These are phyloP conservation scores for Nectriaceae sp. DNA, from an alignment of 2,329 filamentous ascomycete genomes.

Conservation along the genomic window DNA sequence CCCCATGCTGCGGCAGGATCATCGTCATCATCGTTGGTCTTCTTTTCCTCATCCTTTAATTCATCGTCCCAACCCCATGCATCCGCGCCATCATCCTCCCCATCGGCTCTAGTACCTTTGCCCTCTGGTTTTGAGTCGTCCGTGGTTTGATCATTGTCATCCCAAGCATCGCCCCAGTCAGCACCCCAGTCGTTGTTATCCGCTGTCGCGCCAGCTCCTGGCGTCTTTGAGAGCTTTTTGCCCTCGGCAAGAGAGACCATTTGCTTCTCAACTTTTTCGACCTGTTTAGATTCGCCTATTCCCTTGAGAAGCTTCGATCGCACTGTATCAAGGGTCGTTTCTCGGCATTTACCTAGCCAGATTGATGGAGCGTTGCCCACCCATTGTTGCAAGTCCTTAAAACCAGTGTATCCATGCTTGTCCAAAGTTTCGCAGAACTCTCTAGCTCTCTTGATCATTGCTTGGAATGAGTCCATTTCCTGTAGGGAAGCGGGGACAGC, in stretches of 20 bases:
- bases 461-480: slow-evolving; percentile 72
- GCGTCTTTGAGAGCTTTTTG: slow-evolving; percentile 59
- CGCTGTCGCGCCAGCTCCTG: slow-evolving; percentile 46
- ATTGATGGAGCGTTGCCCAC: slow-evolving; percentile 75
- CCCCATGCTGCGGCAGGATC: slow-evolving; percentile 74
- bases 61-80: slow-evolving; percentile 88
- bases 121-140: slow-evolving; percentile 23
- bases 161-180: slow-evolving; percentile 83
- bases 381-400: slow-evolving; percentile 74
- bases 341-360: slow-evolving; percentile 84
- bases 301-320: slow-evolving; percentile 68
- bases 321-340: slow-evolving; percentile 74
- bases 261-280: slow-evolving; percentile 85
- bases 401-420: slow-evolving; percentile 61
- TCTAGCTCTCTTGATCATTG: slow-evolving; percentile 63
- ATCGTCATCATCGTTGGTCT: slow-evolving; percentile 40
- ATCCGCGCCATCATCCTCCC: slow-evolving; percentile 54
- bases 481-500: slow-evolving; percentile 74
- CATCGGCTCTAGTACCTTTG: slow-evolving; percentile 5
- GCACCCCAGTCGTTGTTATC: slow-evolving; percentile 67
- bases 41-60: slow-evolving; percentile 30
- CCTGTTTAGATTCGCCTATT: slow-evolving; percentile 66
- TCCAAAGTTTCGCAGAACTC: slow-evolving; percentile 66
- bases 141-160: slow-evolving; percentile 59
- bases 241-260: slow-evolving; percentile 70